Percentiles rank a stretch among this genome's conserved stretches.
Evolutionary conservation across 768 basidiomycete species (phyloP).

Genomic region (Hygrophorus pudorinus): DNA sequence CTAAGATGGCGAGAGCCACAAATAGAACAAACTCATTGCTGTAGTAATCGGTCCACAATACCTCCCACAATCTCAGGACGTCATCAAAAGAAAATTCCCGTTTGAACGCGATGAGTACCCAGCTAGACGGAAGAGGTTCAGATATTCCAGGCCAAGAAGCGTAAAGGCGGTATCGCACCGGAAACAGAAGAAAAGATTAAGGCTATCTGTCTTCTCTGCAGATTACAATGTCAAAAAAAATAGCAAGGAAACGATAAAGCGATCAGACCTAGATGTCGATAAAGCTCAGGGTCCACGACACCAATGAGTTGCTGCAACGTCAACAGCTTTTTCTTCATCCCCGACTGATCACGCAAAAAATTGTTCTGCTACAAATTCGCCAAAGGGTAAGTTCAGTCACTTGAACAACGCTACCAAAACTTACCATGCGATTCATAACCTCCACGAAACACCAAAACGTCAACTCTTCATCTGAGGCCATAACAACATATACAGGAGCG

Average conservation of each 20-base stretch:
- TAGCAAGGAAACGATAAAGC: neutral
- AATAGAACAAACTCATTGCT: slow-evolving; percentile 86
- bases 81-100: slow-evolving; percentile 93
- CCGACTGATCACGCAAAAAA: slow-evolving; percentile 92
- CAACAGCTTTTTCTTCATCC: slow-evolving; percentile 91
- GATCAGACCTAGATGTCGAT: slow-evolving; percentile 70
- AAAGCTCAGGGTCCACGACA: slow-evolving; percentile 94
- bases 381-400: slow-evolving; percentile 1
- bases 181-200: slow-evolving; percentile 98
- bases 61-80: slow-evolving; percentile 88
- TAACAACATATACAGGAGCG: slow-evolving; percentile 87
- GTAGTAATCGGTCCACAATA: slow-evolving; percentile 88
- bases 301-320: slow-evolving; percentile 85
- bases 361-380: slow-evolving; percentile 65
- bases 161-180: slow-evolving; percentile 36
- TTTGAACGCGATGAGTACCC: slow-evolving; percentile 91
- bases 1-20: slow-evolving; percentile 86
- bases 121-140: slow-evolving; percentile 31
- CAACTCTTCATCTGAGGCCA: slow-evolving; percentile 79
- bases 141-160: neutral
- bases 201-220: slow-evolving; percentile 73
- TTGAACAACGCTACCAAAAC: slow-evolving; percentile 15
- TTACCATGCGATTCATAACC: slow-evolving; percentile 91
- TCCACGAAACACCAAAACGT: slow-evolving; percentile 97
- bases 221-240: neutral